Evolutionary conservation across 1,284 basidiomycete genomes (phyloP), one percentile per base, ranked within the genome.

Genomic region (Cutaneotrichosporon spelunceum): DNA sequence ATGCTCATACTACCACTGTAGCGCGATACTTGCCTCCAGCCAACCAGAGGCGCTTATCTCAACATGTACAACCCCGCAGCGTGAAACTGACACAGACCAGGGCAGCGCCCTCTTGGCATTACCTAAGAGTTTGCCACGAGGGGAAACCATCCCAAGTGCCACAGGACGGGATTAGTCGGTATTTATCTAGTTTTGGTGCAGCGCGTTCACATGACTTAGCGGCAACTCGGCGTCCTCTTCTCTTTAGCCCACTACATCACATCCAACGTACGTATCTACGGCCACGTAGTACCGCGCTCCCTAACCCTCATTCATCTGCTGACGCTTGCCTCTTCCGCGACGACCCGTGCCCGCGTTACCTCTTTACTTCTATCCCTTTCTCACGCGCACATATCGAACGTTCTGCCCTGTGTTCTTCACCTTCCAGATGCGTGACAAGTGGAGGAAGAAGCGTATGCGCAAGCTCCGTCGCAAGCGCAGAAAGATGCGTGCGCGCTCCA

Each of bases 391-490:
- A 6, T 14, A 39, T 52, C 19, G 14, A 49, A 49, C n/a, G n/a
- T 23, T 27, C n/a, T n/a, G 10, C 19, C 16, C 13, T 21, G 7
- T 30, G 30, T 16, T 11, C 16, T 53, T 54, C 42, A 10, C 49
- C 24, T 16, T 33, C n/a, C 53, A 62, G 62, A 63, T 66, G 65
- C 61, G 65, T 61, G 62, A 63, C 50, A 66, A 66, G 65, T 66
- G 65, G 65, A 57, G 59, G 44, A 66, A 66, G 65, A 66, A 66
- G 61, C 65, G 65, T 59, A 66, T 66, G 62, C 59, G 65, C 57
- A 66, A 64, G 65, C 62, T 64, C 57, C 65, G 65, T 61, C 60
- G 60, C 48, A 66, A 66, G 61, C 55, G 65, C 47, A 61, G 62
- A 58, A 64, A 61, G 60, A 66, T 66, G 65, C 56, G 65, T 54